phyloP scores from a whole-genome alignment of 352 stramenopile genomes.

The Phytopythium aichiense region DNA sequence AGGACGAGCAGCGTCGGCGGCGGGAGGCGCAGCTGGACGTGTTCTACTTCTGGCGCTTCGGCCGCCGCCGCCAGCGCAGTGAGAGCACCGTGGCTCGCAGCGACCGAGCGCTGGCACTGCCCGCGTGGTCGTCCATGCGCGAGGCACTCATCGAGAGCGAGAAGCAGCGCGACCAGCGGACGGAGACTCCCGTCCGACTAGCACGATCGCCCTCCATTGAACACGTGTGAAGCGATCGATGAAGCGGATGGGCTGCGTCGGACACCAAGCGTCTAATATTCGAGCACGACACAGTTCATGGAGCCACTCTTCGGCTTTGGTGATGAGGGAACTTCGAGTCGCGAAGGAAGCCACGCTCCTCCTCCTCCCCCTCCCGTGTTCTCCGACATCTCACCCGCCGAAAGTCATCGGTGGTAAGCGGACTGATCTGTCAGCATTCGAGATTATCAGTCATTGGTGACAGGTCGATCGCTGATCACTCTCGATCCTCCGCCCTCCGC shows the following conservation, averaged over 20 bases:
- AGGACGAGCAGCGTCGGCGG: background rate
- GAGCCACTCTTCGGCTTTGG: background rate
- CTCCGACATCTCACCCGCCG: background rate
- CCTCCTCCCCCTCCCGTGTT: background rate
- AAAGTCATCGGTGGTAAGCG: background rate
- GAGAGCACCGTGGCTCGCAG: background rate
- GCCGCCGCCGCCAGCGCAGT: background rate
- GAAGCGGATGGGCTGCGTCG: too few species aligned
- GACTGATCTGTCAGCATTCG: background rate
- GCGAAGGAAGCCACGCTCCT: too few species aligned
- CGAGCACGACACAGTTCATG: background rate
- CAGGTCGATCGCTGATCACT: background rate
- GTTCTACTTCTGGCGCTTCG: background rate
- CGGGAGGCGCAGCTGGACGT: background rate
- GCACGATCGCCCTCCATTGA: background rate
- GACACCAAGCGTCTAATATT: background rate
- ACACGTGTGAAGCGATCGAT: background rate
- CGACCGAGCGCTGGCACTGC: conserved; percentile 10
- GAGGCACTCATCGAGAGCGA: conserved; percentile 28
- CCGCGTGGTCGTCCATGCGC: conserved; percentile 27
- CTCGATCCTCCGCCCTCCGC: background rate
- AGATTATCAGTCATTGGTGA: background rate
- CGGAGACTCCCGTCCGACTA: background rate
- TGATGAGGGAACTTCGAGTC: too few species aligned
- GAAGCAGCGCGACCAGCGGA: conserved; percentile 1